Percentiles rank a stretch among this genome's conserved stretches.
Conservation (phyloP, 116 monocot species). For the Trichopus zeylanicus region DNA sequence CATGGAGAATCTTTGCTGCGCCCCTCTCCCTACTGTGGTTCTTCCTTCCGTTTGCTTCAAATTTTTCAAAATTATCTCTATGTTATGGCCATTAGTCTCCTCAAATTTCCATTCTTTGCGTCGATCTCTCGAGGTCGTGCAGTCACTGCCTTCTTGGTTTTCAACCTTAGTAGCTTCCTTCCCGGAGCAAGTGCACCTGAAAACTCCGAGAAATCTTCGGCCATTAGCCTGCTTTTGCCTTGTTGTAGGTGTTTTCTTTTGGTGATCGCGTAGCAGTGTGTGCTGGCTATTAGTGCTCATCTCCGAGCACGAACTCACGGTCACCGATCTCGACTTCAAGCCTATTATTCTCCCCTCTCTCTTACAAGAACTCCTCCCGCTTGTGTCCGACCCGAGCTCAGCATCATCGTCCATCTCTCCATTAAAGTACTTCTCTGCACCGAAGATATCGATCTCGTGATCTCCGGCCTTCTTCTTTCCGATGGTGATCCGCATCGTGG, state of each 20-base stretch:
- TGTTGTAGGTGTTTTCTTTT: neutral
- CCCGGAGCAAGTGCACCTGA: constrained; percentile 27
- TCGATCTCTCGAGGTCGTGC: neutral
- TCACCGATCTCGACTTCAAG: constrained; percentile 7
- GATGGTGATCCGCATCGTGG: neutral
- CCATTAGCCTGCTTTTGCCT: neutral
- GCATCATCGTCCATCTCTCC: constrained; percentile 19
- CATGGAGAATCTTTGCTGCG: too few relatives aligned
- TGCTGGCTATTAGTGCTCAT: constrained; percentile 30
- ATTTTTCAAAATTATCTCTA: neutral
- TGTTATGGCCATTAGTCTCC: neutral
- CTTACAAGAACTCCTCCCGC: neutral
- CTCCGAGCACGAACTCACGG: constrained; percentile 21
- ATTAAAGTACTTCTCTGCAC: constrained; percentile 65
- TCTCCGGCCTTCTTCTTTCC: constrained; percentile 8
- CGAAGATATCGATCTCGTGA: constrained; percentile 50
- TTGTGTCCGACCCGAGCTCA: neutral
- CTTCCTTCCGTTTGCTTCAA: neutral
- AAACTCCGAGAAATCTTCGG: constrained; percentile 18
- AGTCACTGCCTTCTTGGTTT: neutral
- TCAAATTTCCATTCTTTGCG: neutral
- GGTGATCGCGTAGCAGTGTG: constrained; percentile 13
- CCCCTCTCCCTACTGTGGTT: too few relatives aligned
- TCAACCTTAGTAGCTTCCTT: constrained; percentile 18
- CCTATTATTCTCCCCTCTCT: neutral